Evolutionary conservation across 345 rosid species (phyloP).

Genomic region (Orychophragmus violaceus): DNA sequence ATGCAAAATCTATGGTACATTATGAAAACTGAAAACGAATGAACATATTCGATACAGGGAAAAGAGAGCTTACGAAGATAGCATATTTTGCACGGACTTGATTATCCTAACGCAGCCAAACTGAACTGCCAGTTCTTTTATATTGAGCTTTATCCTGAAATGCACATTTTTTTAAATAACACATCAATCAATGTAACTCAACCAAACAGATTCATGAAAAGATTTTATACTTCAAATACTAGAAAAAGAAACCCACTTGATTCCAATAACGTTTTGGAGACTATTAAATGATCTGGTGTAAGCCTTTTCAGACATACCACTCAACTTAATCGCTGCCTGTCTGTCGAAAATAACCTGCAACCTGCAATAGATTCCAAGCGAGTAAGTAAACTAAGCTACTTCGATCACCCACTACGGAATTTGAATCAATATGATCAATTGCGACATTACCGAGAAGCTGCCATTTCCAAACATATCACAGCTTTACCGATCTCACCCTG

Average conservation of each 20-base stretch:
- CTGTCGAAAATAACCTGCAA: constrained; percentile 67
- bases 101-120: constrained; percentile 90
- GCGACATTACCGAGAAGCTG: constrained; percentile 55
- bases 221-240: not conserved
- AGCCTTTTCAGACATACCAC: constrained; percentile 93
- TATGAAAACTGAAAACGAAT: not conserved
- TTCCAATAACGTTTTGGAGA: constrained; percentile 65
- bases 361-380: constrained; percentile 27
- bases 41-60: not conserved
- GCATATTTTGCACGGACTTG: constrained; percentile 59
- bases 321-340: constrained; percentile 57
- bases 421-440: not conserved
- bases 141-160: constrained; percentile 59
- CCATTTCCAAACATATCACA: constrained; percentile 80
- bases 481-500: constrained; percentile 97
- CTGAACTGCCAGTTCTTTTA: constrained; percentile 73
- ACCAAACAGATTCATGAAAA: not conserved
- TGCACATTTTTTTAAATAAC: not conserved
- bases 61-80: constrained; percentile 53
- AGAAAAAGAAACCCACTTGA: constrained; percentile 48
- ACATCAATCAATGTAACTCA: not conserved
- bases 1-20: not conserved
- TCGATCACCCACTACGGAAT: not conserved
- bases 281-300: constrained; percentile 75
- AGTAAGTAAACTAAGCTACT: not conserved